phyloP scores from a whole-genome alignment of 495 filamentous ascomycete species.

The Letharia columbiana region DNA sequence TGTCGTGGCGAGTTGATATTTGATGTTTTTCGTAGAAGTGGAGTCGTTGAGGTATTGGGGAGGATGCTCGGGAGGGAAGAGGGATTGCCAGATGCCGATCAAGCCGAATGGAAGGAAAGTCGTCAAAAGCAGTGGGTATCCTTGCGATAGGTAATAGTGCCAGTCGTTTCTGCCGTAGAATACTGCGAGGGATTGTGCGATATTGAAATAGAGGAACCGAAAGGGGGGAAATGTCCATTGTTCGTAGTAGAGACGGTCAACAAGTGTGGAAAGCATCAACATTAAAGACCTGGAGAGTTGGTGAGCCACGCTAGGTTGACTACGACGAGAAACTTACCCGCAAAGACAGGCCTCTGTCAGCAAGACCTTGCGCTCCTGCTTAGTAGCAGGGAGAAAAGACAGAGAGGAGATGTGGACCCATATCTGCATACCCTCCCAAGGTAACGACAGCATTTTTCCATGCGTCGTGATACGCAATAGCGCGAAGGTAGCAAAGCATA shows the following conservation, averaged over 20 bases:
- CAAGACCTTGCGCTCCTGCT: constrained; percentile 44
- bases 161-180: constrained; percentile 90
- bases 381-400: constrained; percentile 36
- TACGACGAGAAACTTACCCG: constrained; percentile 42
- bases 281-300: constrained; percentile 38
- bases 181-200: constrained; percentile 71
- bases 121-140: constrained; percentile 77
- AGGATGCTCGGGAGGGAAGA: constrained; percentile 27
- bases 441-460: constrained; percentile 22
- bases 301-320: constrained; percentile 1
- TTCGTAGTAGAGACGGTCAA: constrained; percentile 76
- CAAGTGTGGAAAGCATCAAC: constrained; percentile 52
- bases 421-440: constrained; percentile 19
- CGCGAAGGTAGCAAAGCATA: constrained; percentile 43
- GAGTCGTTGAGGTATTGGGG: constrained; percentile 29
- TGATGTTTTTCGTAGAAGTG: constrained; percentile 36
- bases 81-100: constrained; percentile 51
- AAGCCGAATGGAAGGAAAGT: constrained; percentile 71
- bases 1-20: constrained; percentile 53
- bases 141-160: constrained; percentile 91
- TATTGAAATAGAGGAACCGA: constrained; percentile 85
- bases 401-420: constrained; percentile 36
- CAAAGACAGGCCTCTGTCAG: constrained; percentile 55
- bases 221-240: constrained; percentile 85
- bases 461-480: constrained; percentile 31